Evolutionary conservation across 345 rosid species (phyloP).

Genomic region (Hibiscus syriacus): DNA sequence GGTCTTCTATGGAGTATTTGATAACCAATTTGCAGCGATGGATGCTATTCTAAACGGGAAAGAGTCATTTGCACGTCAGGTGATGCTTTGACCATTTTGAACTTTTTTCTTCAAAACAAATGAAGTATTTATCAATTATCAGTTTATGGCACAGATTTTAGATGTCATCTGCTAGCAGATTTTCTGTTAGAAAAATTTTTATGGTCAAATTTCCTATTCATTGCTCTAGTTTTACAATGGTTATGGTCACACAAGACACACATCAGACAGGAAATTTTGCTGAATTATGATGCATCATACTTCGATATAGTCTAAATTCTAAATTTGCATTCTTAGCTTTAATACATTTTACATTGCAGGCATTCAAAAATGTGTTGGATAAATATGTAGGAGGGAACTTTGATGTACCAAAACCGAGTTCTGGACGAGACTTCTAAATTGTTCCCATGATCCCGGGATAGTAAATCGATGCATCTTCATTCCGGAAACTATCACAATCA

Average conservation of each 20-base stretch:
- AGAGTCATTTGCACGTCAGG: constrained; percentile 73
- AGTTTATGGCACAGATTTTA: neutral
- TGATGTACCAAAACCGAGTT: constrained; percentile 23
- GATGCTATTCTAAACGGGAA: constrained; percentile 68
- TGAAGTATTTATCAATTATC: neutral
- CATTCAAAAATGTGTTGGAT: constrained; percentile 57
- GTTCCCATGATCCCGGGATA: constrained; percentile 25
- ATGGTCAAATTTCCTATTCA: constrained; percentile 11
- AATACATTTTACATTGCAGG: constrained; percentile 35
- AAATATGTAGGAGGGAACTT: constrained; percentile 46
- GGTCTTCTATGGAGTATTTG: constrained; percentile 66
- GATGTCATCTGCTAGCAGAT: neutral
- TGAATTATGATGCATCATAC: constrained; percentile 9
- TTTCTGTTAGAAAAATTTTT: neutral
- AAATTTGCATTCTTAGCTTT: neutral
- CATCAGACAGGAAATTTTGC: neutral
- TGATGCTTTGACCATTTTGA: constrained; percentile 19
- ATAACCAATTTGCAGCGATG: constrained; percentile 86
- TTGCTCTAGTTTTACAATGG: constrained; percentile 14
- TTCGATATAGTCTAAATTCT: neutral
- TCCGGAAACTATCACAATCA: constrained; percentile 29
- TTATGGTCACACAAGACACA: neutral
- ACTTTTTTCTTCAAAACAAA: constrained; percentile 4
- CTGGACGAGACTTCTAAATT: constrained; percentile 18
- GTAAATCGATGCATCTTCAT: constrained; percentile 20